These are phyloP conservation scores for Middelhovenomyces tepae DNA, from an alignment of 805 yeast genomes.

Conservation along the genomic window DNA sequence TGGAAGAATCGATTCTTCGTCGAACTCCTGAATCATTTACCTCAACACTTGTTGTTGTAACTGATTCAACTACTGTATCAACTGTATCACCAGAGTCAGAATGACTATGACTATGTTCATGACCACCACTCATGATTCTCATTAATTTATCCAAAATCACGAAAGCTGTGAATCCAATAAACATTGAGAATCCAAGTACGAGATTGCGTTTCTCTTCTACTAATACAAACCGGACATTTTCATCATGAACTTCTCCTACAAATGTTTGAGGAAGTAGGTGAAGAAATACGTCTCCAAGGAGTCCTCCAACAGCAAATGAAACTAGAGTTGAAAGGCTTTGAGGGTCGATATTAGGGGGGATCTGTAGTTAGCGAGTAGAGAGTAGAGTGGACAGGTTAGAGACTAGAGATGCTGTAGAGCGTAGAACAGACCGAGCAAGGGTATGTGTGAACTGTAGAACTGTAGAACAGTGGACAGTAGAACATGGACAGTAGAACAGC, in stretches of 20 bases:
- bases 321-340: constrained; percentile 45
- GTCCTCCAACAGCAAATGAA: constrained; percentile 68
- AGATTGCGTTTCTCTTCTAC: constrained; percentile 45
- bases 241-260: constrained; percentile 40
- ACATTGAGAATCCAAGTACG: constrained; percentile 45
- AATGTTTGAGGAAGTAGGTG: constrained; percentile 67
- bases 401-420: no score
- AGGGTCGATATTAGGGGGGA: constrained; percentile 50
- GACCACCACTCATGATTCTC: constrained; percentile 36
- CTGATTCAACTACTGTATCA: no score
- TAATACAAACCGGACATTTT: constrained; percentile 33
- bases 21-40: no score
- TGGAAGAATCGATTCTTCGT: constrained; percentile 16
- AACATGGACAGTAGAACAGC: no score
- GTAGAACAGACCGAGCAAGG: no score
- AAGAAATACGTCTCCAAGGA: constrained; percentile 64
- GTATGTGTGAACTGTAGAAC: no score
- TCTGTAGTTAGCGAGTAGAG: no score
- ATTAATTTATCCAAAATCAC: constrained; percentile 54
- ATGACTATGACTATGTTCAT: constrained; percentile 38
- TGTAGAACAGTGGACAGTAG: no score
- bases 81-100: no score
- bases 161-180: constrained; percentile 51
- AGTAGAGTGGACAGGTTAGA: no score
- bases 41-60: no score